Percentiles rank a stretch among this genome's conserved stretches.
Conservation (phyloP, 352 stramenopile genomes). For the Globisporangium alternatum region DNA sequence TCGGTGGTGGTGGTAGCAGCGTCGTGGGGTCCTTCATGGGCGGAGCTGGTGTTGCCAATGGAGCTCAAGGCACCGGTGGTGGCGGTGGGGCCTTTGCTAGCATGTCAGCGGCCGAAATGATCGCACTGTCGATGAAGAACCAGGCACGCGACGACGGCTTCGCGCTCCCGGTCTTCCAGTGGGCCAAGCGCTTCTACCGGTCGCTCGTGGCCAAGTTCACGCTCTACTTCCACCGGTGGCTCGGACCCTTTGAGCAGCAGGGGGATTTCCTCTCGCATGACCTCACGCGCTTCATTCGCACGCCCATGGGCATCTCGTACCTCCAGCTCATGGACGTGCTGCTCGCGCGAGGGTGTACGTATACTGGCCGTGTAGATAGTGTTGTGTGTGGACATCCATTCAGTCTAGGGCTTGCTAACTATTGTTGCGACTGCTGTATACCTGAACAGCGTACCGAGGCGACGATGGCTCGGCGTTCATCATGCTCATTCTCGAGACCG, state of each 20-base stretch:
- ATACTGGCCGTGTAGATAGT: background rate
- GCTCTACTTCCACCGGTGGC: conserved; percentile 80
- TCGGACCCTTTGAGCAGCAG: conserved; percentile 66
- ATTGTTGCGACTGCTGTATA: conserved; percentile 5
- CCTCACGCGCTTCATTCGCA: conserved; percentile 71
- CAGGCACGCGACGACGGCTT: conserved; percentile 79
- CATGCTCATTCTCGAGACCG: conserved; percentile 78
- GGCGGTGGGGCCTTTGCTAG: conserved; percentile 30
- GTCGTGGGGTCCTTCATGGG: conserved; percentile 12
- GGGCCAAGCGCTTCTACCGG: conserved; percentile 79
- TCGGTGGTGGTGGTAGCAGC: conserved; percentile 28
- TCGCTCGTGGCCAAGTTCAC: conserved; percentile 83
- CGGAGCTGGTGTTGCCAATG: background rate
- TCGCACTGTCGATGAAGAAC: conserved; percentile 66
- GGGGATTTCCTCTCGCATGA: conserved; percentile 59
- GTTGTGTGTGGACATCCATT: background rate
- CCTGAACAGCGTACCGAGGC: conserved; percentile 36
- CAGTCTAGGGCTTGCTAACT: background rate
- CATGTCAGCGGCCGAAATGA: conserved; percentile 72
- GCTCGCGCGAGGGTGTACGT: conserved; percentile 62
- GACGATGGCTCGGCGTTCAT: conserved; percentile 48
- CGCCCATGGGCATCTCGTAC: conserved; percentile 76
- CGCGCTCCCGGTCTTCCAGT: conserved; percentile 76
- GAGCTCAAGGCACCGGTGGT: conserved; percentile 4
- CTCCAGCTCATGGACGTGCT: conserved; percentile 80